A percentile compares a stretch with the other conserved stretches of the same genome.
These are phyloP conservation scores for Calonectria honghensis DNA, from an alignment of 2,329 filamentous ascomycete species.

Conservation along the genomic window DNA sequence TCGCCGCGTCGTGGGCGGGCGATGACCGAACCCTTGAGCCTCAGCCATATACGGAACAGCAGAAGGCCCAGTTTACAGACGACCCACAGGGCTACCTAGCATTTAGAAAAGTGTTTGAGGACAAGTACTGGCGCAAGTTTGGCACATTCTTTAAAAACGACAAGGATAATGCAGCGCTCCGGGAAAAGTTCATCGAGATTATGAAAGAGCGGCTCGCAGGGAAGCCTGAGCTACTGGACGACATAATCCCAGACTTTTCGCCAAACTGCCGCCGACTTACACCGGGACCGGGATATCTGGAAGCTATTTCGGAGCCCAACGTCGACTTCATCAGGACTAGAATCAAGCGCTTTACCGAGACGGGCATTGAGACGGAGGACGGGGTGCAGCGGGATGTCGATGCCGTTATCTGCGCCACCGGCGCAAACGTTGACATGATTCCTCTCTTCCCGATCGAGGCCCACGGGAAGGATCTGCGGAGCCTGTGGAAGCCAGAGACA, in stretches of 20 bases:
- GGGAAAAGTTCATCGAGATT: slow-evolving; percentile 65
- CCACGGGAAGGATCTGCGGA: slow-evolving; percentile 70
- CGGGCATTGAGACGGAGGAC: slow-evolving; percentile 76
- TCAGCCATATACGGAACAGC: slow-evolving; percentile 72
- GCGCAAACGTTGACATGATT: slow-evolving; percentile 75
- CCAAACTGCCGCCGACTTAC: slow-evolving; percentile 80
- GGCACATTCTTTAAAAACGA: slow-evolving; percentile 72
- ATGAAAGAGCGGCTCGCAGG: slow-evolving; percentile 73
- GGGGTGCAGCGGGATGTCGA: slow-evolving; percentile 75
- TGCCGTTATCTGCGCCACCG: slow-evolving; percentile 81
- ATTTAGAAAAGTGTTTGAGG: slow-evolving; percentile 75
- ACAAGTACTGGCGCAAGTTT: slow-evolving; percentile 78
- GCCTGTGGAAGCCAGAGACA: slow-evolving; percentile 74
- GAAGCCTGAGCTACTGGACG: slow-evolving; percentile 73
- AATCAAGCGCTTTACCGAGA: slow-evolving; percentile 75
- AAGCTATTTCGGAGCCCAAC: slow-evolving; percentile 77
- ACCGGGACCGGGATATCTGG: slow-evolving; percentile 80
- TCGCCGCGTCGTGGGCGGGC: slow-evolving; percentile 77
- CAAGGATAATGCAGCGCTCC: slow-evolving; percentile 67
- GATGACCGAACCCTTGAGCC: slow-evolving; percentile 73
- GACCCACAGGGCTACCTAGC: slow-evolving; percentile 76
- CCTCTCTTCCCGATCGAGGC: slow-evolving; percentile 77
- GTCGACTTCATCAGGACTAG: slow-evolving; percentile 75
- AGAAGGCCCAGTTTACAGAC: slow-evolving; percentile 73
- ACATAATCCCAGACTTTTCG: slow-evolving; percentile 77